Base-by-base conservation (phyloP, 805 yeast species). In the Nadsonia fulvescens region DNA sequence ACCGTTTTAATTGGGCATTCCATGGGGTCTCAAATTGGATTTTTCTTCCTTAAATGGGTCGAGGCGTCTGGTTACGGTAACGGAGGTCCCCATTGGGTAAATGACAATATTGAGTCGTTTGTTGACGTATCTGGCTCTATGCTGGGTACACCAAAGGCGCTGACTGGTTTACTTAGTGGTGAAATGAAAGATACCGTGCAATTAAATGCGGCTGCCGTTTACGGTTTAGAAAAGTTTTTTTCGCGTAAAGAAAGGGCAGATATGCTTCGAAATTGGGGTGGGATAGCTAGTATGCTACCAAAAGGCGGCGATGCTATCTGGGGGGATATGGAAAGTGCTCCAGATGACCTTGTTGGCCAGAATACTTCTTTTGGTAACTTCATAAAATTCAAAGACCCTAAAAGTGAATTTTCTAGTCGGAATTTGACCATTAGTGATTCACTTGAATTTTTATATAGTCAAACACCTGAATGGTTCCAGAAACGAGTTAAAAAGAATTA, bases 121-220 rank as follows among this genome's bases (percentile, higher is more conserved):
- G 70, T 89, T 20, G 89, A 89, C 45, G 75, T 89, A 32, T 67
- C 92, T 8, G 98, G 98, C 0, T 71, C 89, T n/a, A 51, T 68
- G 27, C 54, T 89, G 28, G 98, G 98, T 3, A 82, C 96, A 0
- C 98, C 98, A 2, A 89, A 89, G 46, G 76, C 93, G 1, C 66
- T 82, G 12, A 79, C 91, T 0, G 94, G 94, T 1, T 55, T 89
- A 32, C 49, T 89, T n/a, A 78, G 93, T 9, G 98, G 98, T 9
- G 98, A 89, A 51, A 89, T 89, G 96, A 79, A 72, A 47, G 98
- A 89, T 48, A 89, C 98, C 0, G 91, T 91, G 15, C 93, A 86
- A 43, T 57, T 89, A 46, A 89, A 89, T 47, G 74, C 89, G 3
- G 52, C 86, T 33, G 98, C 96, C 0, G 81, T 86, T 36, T 81